Base-by-base conservation (phyloP, 2,329 filamentous ascomycete genomes). In the Alternaria gaisen region DNA sequence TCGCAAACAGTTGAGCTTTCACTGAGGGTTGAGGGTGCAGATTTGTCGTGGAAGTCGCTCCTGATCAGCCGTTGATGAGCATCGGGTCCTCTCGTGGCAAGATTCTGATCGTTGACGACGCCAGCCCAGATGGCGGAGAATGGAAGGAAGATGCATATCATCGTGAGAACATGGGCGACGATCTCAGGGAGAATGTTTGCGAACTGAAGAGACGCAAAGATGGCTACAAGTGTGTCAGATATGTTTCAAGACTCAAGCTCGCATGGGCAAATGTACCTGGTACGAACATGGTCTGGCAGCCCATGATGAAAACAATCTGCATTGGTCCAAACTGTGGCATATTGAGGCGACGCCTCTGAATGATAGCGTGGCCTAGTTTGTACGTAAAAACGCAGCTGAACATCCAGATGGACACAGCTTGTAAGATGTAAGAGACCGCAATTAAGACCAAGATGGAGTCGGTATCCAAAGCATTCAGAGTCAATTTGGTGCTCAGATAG, bases 241-340 rank as follows among this genome's bases (percentile, higher is more conserved):
- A 30, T 61, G 52, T 56, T 48, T 52, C 24, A 44, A 28, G 26
- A 3, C 30, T 8, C 2, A 20, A 4, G 20, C 20, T 20, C 9
- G 26, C 16, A 16, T 9, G 9, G 4, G 7, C 16, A 24, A 36
- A 36, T 68, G 30, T 72, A 89, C 88, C 84, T 72, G 89, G 89
- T 63, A 90, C 80, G 34, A 88, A 71, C 82, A 91, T 83, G 1
- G 88, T 90, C 77, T 90, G 88, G 63, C 86, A 88, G 48, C 87
- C 86, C 84, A 90, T 89, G 68, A 90, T 84, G 73, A 89, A 89
- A 62, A 91, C 86, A 58, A 89, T 84, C 67, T 89, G 86, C 82
- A 91, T 87, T 1, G 87, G 86, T 10, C 87, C 87, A 70, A 89
- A 90, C 56, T 86, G 83, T 56, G 80, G 83, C 69, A 90, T 80